Evolutionary conservation across 345 rosid species (phyloP).

Genomic region (Salix arbutifolia): DNA sequence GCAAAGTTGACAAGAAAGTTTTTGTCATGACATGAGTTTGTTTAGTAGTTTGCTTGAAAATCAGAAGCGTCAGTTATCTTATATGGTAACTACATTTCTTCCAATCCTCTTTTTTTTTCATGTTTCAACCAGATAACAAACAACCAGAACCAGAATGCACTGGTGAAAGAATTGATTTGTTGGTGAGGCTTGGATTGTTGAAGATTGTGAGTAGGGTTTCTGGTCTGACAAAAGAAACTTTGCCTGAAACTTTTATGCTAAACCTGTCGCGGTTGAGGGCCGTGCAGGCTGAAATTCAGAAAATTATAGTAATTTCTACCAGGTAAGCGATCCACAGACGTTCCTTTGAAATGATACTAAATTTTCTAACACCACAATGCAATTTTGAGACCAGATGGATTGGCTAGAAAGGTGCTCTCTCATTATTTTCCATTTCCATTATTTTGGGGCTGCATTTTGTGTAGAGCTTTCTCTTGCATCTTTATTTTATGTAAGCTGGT

Average conservation of each 20-base stretch:
- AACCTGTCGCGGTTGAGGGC: conserved; percentile 64
- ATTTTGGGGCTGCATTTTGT: background rate
- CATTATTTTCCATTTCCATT: background rate
- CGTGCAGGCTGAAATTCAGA: conserved; percentile 75
- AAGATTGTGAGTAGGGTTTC: conserved; percentile 60
- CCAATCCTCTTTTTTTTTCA: background rate
- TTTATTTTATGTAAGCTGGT: background rate
- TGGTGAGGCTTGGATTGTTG: conserved; percentile 70
- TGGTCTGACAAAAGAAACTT: conserved; percentile 48
- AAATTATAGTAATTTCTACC: conserved; percentile 62
- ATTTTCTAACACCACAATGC: too few relatives aligned
- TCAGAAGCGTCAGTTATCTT: background rate
- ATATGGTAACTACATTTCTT: background rate
- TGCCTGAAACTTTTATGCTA: conserved; percentile 73
- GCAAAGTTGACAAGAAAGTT: too few relatives aligned
- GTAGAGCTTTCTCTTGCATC: background rate
- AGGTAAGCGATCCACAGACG: conserved; percentile 35
- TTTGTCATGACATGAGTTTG: background rate
- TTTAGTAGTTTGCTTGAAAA: background rate
- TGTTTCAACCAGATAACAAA: conserved; percentile 35
- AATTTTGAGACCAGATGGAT: background rate
- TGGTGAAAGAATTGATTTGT: conserved; percentile 64
- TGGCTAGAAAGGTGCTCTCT: background rate
- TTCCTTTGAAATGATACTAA: too few relatives aligned
- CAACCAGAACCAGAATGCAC: conserved; percentile 32